A percentile compares a stretch with the other conserved stretches of the same genome.
Evolutionary conservation across 805 yeast genomes (phyloP).

Genomic region (Metschnikowia orientalis): DNA sequence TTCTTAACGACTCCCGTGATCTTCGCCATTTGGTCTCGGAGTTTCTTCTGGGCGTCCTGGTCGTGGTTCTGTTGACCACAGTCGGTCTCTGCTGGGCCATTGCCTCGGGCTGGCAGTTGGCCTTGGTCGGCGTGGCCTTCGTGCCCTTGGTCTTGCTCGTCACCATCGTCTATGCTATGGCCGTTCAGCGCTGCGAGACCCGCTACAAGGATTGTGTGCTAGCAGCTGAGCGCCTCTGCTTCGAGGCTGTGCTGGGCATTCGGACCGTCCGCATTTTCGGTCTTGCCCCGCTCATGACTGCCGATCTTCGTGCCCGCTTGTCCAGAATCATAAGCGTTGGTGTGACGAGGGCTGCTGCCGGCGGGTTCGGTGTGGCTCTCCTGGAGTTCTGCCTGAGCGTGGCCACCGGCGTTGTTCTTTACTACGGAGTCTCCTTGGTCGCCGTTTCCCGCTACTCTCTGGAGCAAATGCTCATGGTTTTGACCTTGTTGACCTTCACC

Average conservation of each 20-base stretch:
- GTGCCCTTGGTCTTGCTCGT: conserved; percentile 57
- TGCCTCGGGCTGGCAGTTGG: conserved; percentile 76
- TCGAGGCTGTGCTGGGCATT: conserved; percentile 55
- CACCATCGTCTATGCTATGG: conserved; percentile 48
- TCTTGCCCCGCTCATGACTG: conserved; percentile 45
- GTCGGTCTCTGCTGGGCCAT: conserved; percentile 78
- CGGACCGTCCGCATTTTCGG: conserved; percentile 60
- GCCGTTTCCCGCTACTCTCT: conserved; percentile 52
- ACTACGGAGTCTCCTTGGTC: conserved; percentile 74
- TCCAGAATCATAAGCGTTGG: conserved; percentile 38
- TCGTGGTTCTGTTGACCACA: conserved; percentile 49
- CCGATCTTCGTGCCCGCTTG: conserved; percentile 31
- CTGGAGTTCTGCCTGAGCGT: conserved; percentile 50
- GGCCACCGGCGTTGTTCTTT: conserved; percentile 71
- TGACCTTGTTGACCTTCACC: conserved; percentile 70
- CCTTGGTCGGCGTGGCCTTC: conserved; percentile 76
- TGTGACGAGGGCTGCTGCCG: conserved; percentile 46
- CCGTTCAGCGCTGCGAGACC: conserved; percentile 55
- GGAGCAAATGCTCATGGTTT: conserved; percentile 60
- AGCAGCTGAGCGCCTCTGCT: conserved; percentile 45
- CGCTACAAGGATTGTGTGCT: conserved; percentile 55
- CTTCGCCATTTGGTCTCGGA: conserved; percentile 61
- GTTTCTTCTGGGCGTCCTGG: conserved; percentile 51
- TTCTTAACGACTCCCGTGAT: conserved; percentile 82
- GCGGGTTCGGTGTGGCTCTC: conserved; percentile 66